Conservation (phyloP, 129 eudicot species). For the Centaurea solstitialis region DNA sequence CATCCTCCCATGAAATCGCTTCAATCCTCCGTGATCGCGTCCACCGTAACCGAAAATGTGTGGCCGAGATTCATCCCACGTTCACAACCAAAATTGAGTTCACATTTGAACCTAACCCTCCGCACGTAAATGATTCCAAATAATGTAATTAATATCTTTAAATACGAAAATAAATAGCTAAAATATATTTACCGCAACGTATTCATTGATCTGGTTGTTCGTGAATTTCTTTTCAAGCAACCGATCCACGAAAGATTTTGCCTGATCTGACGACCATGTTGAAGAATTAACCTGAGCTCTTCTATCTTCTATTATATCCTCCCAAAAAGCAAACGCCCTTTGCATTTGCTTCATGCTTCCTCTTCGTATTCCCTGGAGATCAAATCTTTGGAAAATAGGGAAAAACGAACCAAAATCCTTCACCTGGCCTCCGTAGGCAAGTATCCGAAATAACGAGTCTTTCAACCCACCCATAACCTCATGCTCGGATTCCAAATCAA, state of each 20-base stretch:
- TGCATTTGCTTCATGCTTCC: slow-evolving; percentile 6
- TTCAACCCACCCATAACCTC: slow-evolving; percentile 2
- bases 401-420: slow-evolving; percentile 29
- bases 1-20: no score
- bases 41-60: no score
- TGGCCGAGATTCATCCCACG: no score
- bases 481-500: neutral
- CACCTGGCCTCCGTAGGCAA: neutral
- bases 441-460: neutral
- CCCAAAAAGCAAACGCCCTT: slow-evolving; percentile 10
- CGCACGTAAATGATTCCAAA: neutral
- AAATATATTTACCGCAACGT: neutral
- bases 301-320: slow-evolving; percentile 19
- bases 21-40: no score
- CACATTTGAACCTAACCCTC: no score
- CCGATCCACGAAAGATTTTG: slow-evolving; percentile 23
- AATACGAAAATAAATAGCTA: neutral
- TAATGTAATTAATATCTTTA: neutral
- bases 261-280: neutral
- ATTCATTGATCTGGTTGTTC: slow-evolving; percentile 12
- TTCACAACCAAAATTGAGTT: no score
- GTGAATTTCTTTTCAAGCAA: slow-evolving; percentile 29
- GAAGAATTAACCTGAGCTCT: neutral
- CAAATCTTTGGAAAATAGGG: slow-evolving; percentile 21
- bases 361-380: slow-evolving; percentile 14